These are phyloP conservation scores for Clavispora santaluciae DNA, from an alignment of 805 yeast genomes.

Conservation along the genomic window DNA sequence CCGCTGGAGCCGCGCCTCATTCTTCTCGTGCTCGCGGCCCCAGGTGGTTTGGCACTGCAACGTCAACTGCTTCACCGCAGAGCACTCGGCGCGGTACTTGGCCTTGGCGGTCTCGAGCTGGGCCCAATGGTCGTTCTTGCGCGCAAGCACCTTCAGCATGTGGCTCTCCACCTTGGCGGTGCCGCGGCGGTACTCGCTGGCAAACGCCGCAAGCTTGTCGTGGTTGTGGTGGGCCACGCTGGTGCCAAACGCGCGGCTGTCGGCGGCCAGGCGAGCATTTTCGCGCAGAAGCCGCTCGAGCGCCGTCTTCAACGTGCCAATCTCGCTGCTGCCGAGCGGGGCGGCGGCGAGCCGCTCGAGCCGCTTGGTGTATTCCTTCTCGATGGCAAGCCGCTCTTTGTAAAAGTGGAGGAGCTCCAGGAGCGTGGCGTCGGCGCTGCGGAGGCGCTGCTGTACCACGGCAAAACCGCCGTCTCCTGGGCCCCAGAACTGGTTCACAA, in stretches of 20 bases:
- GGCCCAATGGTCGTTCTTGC: constrained; percentile 35
- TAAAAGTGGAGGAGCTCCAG: constrained; percentile 33
- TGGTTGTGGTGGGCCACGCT: constrained; percentile 44
- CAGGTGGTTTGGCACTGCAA: constrained; percentile 65
- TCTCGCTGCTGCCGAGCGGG: constrained; percentile 50
- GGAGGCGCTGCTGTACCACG: constrained; percentile 51
- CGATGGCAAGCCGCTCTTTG: constrained; percentile 50
- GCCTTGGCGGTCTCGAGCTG: constrained; percentile 37
- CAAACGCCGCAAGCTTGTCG: constrained; percentile 50
- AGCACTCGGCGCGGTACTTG: constrained; percentile 54
- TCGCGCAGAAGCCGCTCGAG: constrained; percentile 56
- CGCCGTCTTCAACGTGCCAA: constrained; percentile 55
- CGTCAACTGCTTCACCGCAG: constrained; percentile 51
- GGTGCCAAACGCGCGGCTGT: constrained; percentile 51
- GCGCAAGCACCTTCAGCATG: constrained; percentile 49
- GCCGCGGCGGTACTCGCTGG: constrained; percentile 46
- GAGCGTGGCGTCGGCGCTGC: constrained; percentile 52
- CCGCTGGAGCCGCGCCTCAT: constrained; percentile 51
- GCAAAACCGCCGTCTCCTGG: constrained; percentile 61
- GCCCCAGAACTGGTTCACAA: constrained; percentile 55
- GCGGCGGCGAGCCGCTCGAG: constrained; percentile 44
- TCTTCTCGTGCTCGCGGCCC: constrained; percentile 66
- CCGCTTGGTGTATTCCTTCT: constrained; percentile 64
- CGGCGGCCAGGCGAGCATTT: constrained; percentile 52
- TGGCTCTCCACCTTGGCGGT: constrained; percentile 54